Base-by-base conservation (phyloP, 768 basidiomycete species). In the Coprinopsis marcescibilis region DNA sequence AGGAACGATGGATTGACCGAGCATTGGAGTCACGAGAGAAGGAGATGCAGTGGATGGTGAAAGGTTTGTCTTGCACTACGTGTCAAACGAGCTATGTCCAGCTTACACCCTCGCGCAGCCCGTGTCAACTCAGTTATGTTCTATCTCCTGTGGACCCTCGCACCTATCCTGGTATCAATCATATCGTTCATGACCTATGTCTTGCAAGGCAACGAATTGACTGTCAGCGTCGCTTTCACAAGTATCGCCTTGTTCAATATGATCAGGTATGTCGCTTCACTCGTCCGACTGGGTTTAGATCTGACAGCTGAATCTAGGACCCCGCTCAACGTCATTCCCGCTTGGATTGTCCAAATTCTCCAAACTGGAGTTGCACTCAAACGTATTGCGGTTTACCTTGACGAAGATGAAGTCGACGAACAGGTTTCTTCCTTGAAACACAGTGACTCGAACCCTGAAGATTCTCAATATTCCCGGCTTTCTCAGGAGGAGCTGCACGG, bases 161-260 rank as follows among this genome's bases (percentile, higher is more conserved):
- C 87, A 0, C 92, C 92, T 0, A 82, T 91, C 39, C 60, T 87
- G 11, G 80, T 95, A 14, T 89, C 89, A 1, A 73, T 92, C 46
- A 74, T 87, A 13, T 81, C 86, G 1, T 95, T 95, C 73, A 72
- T 80, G 56, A 73, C 71, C 15, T 91, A 79, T 51, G 79, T 93
- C 21, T 65, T 79, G 52, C 78, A 75, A 53, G 85, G 87, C 1
- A 76, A 89, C 37, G 68, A 87, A 59, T 61, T 98, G 38, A 85
- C 89, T 0, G 72, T 93, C 40, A 73, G 84, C 7, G 73, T 80
- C 14, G 93, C 94, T 0, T 95, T 95, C 59, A 95, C 93, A 35
- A 72, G 90, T 0, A 85, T 96, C 27, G 78, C 89, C 0, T 62
- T 95, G 34, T 95, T 95, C 63, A 72, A 73, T 37, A 92, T 96